phyloP scores from a whole-genome alignment of 345 rosid genomes.

The Salix arbutifolia region DNA sequence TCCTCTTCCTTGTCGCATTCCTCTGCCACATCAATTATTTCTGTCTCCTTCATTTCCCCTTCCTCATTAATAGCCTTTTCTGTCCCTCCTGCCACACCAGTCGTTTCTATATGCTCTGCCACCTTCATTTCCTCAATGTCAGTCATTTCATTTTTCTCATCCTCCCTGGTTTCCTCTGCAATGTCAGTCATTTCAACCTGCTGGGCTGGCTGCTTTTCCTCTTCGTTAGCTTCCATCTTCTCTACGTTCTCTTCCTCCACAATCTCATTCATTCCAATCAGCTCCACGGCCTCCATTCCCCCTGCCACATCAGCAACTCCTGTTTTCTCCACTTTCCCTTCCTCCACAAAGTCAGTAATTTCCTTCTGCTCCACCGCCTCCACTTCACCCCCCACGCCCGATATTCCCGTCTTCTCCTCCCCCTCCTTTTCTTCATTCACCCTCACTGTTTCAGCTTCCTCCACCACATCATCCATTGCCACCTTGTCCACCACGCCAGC shows the following conservation, averaged over 20 bases:
- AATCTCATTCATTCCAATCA: constrained; percentile 20
- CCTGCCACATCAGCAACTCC: constrained; percentile 6
- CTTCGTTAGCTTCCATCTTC: background rate
- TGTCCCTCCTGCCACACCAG: background rate
- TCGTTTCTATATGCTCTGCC: constrained; percentile 1
- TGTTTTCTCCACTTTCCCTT: background rate
- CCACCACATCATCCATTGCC: constrained; percentile 13
- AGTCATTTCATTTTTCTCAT: background rate
- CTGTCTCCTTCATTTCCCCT: constrained; percentile 2
- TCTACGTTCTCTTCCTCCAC: constrained; percentile 19
- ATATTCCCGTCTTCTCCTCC: constrained; percentile 4
- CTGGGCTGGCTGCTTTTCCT: background rate
- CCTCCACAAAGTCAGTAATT: background rate
- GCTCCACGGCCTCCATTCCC: constrained; percentile 16
- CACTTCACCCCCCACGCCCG: constrained; percentile 4
- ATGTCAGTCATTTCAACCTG: background rate
- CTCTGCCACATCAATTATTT: constrained; percentile 29
- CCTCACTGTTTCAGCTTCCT: constrained; percentile 2
- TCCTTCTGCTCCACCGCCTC: background rate
- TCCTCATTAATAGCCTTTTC: constrained; percentile 14
- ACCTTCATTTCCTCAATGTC: background rate
- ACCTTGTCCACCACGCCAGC: constrained; percentile 6
- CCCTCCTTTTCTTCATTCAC: constrained; percentile 1
- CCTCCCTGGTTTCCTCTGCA: background rate
- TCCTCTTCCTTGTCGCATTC: constrained; percentile 11